Conservation (phyloP, 192 early-diverging fungal genomes). For the Chytriomyces sp. region DNA sequence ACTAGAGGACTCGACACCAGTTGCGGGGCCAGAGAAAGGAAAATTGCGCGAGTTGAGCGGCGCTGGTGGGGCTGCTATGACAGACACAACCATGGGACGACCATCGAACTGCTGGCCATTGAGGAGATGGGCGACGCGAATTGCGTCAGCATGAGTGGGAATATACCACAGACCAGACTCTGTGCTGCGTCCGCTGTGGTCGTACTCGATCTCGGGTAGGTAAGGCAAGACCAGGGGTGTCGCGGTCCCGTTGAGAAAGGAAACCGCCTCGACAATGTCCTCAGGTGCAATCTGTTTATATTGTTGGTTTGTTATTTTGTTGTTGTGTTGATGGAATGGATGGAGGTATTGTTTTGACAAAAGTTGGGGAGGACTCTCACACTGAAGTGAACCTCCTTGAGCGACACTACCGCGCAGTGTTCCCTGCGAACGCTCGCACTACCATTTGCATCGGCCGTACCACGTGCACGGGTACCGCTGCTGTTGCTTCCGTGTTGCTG, state of each 20-base stretch:
- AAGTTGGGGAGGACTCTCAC: not conserved
- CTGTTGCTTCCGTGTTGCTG: not conserved
- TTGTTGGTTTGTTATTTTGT: not conserved
- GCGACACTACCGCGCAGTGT: not conserved
- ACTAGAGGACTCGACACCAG: too few species aligned
- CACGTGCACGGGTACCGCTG: not conserved
- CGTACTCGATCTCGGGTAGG: slow-evolving; percentile 13
- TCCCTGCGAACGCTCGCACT: not conserved
- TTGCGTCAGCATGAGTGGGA: not conserved
- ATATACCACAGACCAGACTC: slow-evolving; percentile 14
- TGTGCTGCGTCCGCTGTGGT: not conserved
- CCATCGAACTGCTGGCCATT: slow-evolving; percentile 9
- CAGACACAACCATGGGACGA: not conserved
- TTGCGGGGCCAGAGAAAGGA: too few species aligned
- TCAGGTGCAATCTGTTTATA: not conserved
- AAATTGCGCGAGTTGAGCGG: too few species aligned
- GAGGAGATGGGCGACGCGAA: slow-evolving; percentile 19
- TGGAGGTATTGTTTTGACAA: not conserved
- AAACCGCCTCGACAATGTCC: slow-evolving; percentile 7
- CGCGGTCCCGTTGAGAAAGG: slow-evolving; percentile 2
- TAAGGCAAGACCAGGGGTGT: not conserved
- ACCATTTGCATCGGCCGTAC: not conserved
- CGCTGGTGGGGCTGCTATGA: too few species aligned
- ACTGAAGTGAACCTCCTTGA: slow-evolving; percentile 23
- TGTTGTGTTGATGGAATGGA: not conserved